phyloP scores from a whole-genome alignment of 225 moss, liverwort and hornwort genomes.

The Physcomitrellopsis africana region DNA sequence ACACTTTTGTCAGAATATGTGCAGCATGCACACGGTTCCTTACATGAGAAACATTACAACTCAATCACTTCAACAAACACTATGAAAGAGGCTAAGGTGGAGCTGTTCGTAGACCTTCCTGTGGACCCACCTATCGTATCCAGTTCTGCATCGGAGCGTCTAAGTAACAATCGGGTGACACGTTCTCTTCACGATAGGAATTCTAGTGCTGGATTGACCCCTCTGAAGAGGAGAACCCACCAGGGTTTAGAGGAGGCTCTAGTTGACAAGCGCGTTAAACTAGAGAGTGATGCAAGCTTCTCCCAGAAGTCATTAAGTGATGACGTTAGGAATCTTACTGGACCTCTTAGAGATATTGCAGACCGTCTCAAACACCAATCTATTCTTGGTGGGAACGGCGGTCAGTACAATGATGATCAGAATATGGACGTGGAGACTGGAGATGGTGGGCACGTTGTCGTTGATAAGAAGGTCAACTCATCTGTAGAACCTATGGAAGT shows the following conservation, averaged over 20 bases:
- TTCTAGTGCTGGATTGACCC: conserved; percentile 11
- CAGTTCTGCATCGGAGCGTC: not conserved
- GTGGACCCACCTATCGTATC: not conserved
- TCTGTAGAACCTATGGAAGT: not conserved
- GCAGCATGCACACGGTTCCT: no score
- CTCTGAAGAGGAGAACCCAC: conserved; percentile 36
- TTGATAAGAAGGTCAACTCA: not conserved
- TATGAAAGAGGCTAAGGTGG: no score
- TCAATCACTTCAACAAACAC: no score
- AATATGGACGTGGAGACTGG: no score
- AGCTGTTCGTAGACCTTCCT: no score
- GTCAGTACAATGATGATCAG: no score
- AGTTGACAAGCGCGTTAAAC: conserved; percentile 40
- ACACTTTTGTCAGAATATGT: no score
- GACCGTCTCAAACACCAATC: not conserved
- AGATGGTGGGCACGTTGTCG: no score
- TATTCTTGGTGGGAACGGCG: no score
- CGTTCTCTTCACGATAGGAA: conserved; percentile 9
- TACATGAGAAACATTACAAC: no score
- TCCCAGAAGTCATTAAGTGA: conserved; percentile 6
- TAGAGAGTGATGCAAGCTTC: conserved; percentile 21
- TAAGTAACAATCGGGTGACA: not conserved
- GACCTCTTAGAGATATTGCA: not conserved
- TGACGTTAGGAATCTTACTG: conserved; percentile 3
- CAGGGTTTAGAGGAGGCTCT: conserved; percentile 34